Evolutionary conservation across 2,329 filamentous ascomycete genomes (phyloP), one percentile per base, ranked within the genome.

Genomic region (Ophiocordyceps australis): DNA sequence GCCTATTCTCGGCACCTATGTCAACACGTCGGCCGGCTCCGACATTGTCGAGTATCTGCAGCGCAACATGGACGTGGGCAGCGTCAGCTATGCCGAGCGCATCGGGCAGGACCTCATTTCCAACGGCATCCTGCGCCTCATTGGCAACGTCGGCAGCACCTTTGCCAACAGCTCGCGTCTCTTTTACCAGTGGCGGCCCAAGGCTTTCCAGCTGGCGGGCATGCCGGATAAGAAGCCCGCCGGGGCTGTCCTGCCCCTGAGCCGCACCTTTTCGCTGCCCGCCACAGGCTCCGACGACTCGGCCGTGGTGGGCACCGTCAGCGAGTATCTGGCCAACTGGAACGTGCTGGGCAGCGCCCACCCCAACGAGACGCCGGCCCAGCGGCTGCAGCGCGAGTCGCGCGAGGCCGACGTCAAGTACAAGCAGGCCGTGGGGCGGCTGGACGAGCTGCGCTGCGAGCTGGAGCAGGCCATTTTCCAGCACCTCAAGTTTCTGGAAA

Each of bases 151-250:
- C 28, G 89, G 89, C 32, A 95, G 70, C 53, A 81, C 77, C 2
- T 98, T 98, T 46, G 85, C 86, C 39, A 98, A 98, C 55, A 95
- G 85, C 60, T 93, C 85, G 35, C 82, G 78, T 52, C 78, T 95
- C 72, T 86, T 80, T 47, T 98, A 98, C 49, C 89, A 98, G 50
- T 98, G 89, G 89, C 76, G 82, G 28, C 71, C 85, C 7, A 91
- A 82, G 55, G 76, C 80, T 5, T 98, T 95, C 55, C 74, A 91
- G 44, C 49, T 89, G 29, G 74, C 82, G 15, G 86, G 85, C 14
- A 61, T 93, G 27, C 83, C 81, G 1, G 86, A 94, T 49, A 93
- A 82, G 64, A 91, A 85, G 59, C n/a, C n/a, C n/a, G n/a, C n/a
- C n/a, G n/a, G n/a, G n/a, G n/a, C n/a, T n/a, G n/a, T n/a, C n/a